A percentile compares a stretch with the other conserved stretches of the same genome.
Evolutionary conservation across 139 green algal genomes (phyloP).

Genomic region (Diplosphaera chodatii): DNA sequence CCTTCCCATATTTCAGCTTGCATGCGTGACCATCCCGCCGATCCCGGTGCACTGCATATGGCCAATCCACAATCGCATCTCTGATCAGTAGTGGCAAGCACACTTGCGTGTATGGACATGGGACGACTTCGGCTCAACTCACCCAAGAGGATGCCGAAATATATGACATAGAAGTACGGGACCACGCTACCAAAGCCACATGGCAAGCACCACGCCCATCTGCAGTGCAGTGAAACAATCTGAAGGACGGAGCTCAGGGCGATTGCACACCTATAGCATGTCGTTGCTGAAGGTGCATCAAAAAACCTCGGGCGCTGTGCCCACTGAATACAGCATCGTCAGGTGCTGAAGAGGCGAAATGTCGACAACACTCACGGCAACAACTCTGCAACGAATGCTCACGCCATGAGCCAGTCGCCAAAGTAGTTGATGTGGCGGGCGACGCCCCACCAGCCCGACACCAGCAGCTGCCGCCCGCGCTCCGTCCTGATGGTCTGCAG

Average conservation of each 20-base stretch:
- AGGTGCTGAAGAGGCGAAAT: too few relatives aligned
- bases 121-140: too few relatives aligned
- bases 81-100: too few relatives aligned
- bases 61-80: too few relatives aligned
- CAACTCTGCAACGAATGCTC: slow-evolving; percentile 8
- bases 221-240: too few relatives aligned
- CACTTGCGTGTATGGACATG: too few relatives aligned
- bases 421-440: slow-evolving; percentile 92
- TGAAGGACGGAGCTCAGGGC: too few relatives aligned
- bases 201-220: slow-evolving; percentile 87
- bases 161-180: slow-evolving; percentile 96
- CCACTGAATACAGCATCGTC: too few relatives aligned
- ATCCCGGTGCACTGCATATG: slow-evolving; percentile 67
- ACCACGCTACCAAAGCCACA: slow-evolving; percentile 69
- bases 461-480: slow-evolving; percentile 75
- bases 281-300: too few relatives aligned
- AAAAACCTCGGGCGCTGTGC: too few relatives aligned
- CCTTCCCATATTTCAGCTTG: slow-evolving; percentile 85
- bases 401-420: slow-evolving; percentile 89
- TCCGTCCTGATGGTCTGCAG: slow-evolving; percentile 78
- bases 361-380: too few relatives aligned
- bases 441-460: slow-evolving; percentile 87
- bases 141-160: slow-evolving; percentile 85
- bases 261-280: too few relatives aligned
- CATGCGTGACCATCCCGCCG: slow-evolving; percentile 82